Percentiles rank a stretch among this genome's conserved stretches.
Conservation (phyloP, 2,329 filamentous ascomycete genomes). For the Blastomyces parvus region DNA sequence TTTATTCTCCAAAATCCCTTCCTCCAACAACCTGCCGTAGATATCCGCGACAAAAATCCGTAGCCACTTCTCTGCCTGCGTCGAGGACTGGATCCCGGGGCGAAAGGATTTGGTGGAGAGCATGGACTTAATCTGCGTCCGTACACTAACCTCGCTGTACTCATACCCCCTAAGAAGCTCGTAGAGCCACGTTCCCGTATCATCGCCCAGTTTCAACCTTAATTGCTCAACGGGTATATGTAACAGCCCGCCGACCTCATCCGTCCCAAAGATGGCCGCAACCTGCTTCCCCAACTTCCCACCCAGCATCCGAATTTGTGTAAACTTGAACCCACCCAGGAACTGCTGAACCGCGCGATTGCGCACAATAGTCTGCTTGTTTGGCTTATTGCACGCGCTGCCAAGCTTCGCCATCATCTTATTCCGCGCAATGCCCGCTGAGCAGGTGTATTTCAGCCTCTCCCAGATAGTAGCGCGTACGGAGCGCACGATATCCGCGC, state of each 20-base stretch:
- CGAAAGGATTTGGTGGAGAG: slow-evolving; percentile 91
- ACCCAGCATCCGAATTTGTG: slow-evolving; percentile 88
- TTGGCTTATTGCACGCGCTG: slow-evolving; percentile 84
- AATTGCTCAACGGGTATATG: slow-evolving; percentile 63
- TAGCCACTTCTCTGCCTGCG: slow-evolving; percentile 77
- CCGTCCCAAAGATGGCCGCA: slow-evolving; percentile 68
- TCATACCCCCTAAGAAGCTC: slow-evolving; percentile 79
- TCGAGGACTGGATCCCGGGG: slow-evolving; percentile 65
- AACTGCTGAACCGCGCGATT: slow-evolving; percentile 74
- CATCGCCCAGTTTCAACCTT: slow-evolving; percentile 68
- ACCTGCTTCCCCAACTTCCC: slow-evolving; percentile 89
- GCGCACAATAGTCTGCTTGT: slow-evolving; percentile 86
- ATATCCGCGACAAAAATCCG: slow-evolving; percentile 89
- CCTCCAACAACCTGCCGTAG: slow-evolving; percentile 77
- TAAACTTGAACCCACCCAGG: slow-evolving; percentile 77
- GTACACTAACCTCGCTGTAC: slow-evolving; percentile 73
- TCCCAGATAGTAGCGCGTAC: slow-evolving; percentile 61
- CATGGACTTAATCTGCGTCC: slow-evolving; percentile 96
- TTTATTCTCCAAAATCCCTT: slow-evolving; percentile 79
- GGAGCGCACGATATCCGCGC: slow-evolving; percentile 75
- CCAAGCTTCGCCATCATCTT: slow-evolving; percentile 95
- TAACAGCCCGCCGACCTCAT: slow-evolving; percentile 66
- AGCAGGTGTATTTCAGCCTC: slow-evolving; percentile 77
- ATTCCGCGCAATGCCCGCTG: slow-evolving; percentile 77
- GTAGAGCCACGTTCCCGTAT: slow-evolving; percentile 78